Conservation (phyloP, 1,284 basidiomycete species). For the Apiotrichum brassicae region DNA sequence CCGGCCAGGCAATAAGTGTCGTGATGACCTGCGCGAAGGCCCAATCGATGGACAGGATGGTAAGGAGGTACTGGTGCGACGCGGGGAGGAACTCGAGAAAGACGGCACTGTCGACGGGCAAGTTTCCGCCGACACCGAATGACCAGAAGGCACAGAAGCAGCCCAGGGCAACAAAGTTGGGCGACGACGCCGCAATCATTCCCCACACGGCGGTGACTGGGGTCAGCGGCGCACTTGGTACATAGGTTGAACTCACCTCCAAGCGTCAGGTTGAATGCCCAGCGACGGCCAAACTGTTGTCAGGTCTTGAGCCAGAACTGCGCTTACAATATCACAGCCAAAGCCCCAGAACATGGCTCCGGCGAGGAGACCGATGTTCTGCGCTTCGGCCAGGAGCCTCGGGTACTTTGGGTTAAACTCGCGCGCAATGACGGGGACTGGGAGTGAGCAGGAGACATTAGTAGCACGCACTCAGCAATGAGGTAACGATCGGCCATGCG, state of each 20-base stretch:
- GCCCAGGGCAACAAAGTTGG: constrained; percentile 54
- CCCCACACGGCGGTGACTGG: constrained; percentile 56
- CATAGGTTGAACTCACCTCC: constrained; percentile 33
- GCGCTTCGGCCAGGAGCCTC: constrained; percentile 27
- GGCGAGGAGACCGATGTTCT: constrained; percentile 34
- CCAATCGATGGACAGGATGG: constrained; percentile 61
- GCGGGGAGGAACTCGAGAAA: constrained; percentile 56
- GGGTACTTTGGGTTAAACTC: constrained; percentile 44
- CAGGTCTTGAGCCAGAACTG: constrained; percentile 21
- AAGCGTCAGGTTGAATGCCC: constrained; percentile 58
- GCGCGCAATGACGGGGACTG: constrained; percentile 49
- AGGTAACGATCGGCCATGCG: constrained; percentile 39
- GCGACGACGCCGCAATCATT: constrained; percentile 52
- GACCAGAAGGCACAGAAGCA: constrained; percentile 57
- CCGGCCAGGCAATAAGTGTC: constrained; percentile 30
- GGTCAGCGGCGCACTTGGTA: background rate
- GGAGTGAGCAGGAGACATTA: background rate
- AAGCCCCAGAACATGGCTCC: constrained; percentile 51
- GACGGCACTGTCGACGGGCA: constrained; percentile 56
- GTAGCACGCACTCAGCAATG: constrained; percentile 5
- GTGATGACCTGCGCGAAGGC: constrained; percentile 51
- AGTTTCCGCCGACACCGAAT: constrained; percentile 58
- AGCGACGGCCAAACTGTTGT: constrained; percentile 45
- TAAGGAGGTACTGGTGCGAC: constrained; percentile 55
- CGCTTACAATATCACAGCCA: constrained; percentile 39